Evolutionary conservation across 768 basidiomycete genomes (phyloP).

Genomic region (Russula emetica): DNA sequence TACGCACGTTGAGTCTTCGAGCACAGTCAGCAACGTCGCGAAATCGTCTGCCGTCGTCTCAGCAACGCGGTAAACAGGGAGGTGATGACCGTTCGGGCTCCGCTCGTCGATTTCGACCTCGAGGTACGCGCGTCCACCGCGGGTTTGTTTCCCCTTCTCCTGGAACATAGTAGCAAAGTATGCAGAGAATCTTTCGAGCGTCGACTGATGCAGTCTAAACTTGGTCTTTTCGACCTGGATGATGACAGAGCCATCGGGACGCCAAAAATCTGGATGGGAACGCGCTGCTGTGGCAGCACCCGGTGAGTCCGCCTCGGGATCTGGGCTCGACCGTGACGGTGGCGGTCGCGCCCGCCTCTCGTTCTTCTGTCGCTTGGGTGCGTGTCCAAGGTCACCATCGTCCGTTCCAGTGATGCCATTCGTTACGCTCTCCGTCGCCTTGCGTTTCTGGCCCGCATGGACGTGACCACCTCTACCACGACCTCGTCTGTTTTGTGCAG

Average conservation of each 20-base stretch:
- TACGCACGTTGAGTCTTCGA: constrained; percentile 37
- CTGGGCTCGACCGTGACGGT: too few relatives aligned
- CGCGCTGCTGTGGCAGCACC: background rate
- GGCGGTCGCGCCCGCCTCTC: background rate
- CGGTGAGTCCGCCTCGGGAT: background rate
- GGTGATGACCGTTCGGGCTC: background rate
- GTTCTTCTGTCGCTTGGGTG: constrained; percentile 5
- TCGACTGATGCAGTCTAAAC: constrained; percentile 39
- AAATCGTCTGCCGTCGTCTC: constrained; percentile 36
- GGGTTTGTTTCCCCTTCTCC: background rate
- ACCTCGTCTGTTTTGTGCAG: background rate
- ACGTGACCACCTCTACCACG: too few relatives aligned
- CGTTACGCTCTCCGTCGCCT: background rate
- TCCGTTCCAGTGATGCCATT: background rate
- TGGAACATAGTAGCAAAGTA: constrained; percentile 36
- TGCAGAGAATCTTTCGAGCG: constrained; percentile 33
- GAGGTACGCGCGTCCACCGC: background rate
- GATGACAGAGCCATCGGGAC: constrained; percentile 37
- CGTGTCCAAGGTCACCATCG: background rate
- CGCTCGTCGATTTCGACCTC: constrained; percentile 11
- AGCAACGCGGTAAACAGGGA: constrained; percentile 30
- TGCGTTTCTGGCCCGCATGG: constrained; percentile 5
- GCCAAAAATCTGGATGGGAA: constrained; percentile 34
- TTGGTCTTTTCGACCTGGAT: constrained; percentile 36
- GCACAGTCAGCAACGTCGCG: constrained; percentile 32